These are phyloP conservation scores for Sporothrix sp. DNA, from an alignment of 2,329 filamentous ascomycete species.

Conservation along the genomic window DNA sequence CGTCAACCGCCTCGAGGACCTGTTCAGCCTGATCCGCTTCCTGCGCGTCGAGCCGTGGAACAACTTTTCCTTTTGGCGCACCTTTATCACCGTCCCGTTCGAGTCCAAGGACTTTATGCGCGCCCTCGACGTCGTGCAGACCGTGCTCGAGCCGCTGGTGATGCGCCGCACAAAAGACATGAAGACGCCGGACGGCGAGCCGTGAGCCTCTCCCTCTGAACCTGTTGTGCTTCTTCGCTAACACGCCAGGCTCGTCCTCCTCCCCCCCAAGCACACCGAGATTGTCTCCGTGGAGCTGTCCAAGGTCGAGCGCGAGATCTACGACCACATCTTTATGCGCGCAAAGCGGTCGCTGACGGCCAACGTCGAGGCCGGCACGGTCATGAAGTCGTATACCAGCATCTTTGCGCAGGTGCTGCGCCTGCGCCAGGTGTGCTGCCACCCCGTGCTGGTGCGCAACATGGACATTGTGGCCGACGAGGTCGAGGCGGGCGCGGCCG, in stretches of 20 bases:
- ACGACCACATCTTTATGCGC: conserved; percentile 76
- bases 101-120: conserved; percentile 91
- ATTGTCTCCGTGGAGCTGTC: conserved; percentile 84
- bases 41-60: conserved; percentile 94
- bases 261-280: conserved; percentile 73
- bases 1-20: conserved; percentile 87
- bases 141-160: conserved; percentile 89
- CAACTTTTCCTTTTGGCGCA: conserved; percentile 98
- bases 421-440: conserved; percentile 86
- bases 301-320: conserved; percentile 76
- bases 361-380: conserved; percentile 82
- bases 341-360: conserved; percentile 77
- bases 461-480: conserved; percentile 78
- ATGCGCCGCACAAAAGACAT: conserved; percentile 94
- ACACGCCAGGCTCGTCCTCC: conserved; percentile 51
- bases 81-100: conserved; percentile 95
- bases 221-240: conserved; percentile 8
- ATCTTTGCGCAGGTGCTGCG: conserved; percentile 96
- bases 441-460: conserved; percentile 82
- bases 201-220: conserved; percentile 23
- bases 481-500: conserved; percentile 66
- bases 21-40: conserved; percentile 89
- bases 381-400: conserved; percentile 91
- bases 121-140: conserved; percentile 92
- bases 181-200: conserved; percentile 76